Conservation (phyloP, 78 protist genomes). For the Dictyostelium purpureum region DNA sequence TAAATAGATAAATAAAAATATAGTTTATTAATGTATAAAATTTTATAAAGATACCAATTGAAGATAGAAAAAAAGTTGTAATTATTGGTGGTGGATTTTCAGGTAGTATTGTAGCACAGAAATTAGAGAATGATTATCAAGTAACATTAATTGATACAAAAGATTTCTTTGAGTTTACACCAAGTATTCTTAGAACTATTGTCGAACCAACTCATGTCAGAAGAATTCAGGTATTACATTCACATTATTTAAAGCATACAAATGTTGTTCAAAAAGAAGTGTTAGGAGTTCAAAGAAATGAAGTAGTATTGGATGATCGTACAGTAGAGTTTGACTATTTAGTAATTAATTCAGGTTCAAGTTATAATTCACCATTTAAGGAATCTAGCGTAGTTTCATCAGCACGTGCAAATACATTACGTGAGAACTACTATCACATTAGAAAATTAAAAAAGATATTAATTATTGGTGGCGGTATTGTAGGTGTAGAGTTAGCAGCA, state of each 20-base stretch:
- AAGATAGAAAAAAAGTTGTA: conserved; percentile 71
- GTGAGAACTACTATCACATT: conserved; percentile 71
- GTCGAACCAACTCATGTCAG: conserved; percentile 64
- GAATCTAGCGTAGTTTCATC: conserved; percentile 54
- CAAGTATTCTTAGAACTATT: conserved; percentile 69
- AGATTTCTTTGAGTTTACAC: conserved; percentile 80
- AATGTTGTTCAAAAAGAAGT: conserved; percentile 65
- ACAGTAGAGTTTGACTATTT: conserved; percentile 55
- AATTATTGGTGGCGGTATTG: conserved; percentile 84
- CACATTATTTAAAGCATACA: conserved; percentile 62
- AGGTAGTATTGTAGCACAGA: conserved; percentile 77
- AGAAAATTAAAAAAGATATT: conserved; percentile 53
- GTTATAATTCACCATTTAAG: conserved; percentile 60
- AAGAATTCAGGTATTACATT: conserved; percentile 66
- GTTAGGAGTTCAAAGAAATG: not conserved
- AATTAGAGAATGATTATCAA: conserved; percentile 76
- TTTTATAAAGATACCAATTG: conserved; percentile 18
- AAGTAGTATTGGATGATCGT: conserved; percentile 40
- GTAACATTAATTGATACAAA: conserved; percentile 78
- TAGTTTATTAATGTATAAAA: not conserved
- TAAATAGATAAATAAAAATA: not conserved
- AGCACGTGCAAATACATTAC: conserved; percentile 78
- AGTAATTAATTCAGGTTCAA: conserved; percentile 74
- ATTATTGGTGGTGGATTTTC: conserved; percentile 82
- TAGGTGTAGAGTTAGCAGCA: conserved; percentile 82